Percentiles rank a stretch among this genome's conserved stretches.
These are phyloP conservation scores for Andrographis paniculata DNA, from an alignment of 305 asterid species.

Conservation along the genomic window DNA sequence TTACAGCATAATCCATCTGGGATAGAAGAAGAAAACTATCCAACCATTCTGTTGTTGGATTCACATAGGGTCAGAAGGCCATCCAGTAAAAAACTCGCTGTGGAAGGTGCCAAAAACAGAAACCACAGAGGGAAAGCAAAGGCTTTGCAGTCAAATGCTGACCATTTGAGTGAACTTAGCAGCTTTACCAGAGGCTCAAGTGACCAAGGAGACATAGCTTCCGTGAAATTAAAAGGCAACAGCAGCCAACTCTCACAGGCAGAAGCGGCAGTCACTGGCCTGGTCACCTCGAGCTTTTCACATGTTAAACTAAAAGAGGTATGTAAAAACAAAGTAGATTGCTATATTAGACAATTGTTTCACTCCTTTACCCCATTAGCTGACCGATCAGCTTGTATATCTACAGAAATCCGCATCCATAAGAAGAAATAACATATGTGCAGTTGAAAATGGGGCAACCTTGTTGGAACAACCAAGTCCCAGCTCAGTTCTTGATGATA, in stretches of 20 bases:
- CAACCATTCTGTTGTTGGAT: slow-evolving; percentile 31
- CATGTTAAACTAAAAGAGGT: slow-evolving; percentile 31
- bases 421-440: slow-evolving; percentile 31
- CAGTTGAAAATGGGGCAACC: slow-evolving; percentile 36
- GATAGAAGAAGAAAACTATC: slow-evolving; percentile 28
- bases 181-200: slow-evolving; percentile 42
- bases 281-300: slow-evolving; percentile 28
- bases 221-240: slow-evolving; percentile 69
- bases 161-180: slow-evolving; percentile 40
- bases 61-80: slow-evolving; percentile 29
- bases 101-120: slow-evolving; percentile 34
- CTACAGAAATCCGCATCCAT: slow-evolving; percentile 44
- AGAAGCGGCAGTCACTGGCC: slow-evolving; percentile 51
- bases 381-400: slow-evolving; percentile 24
- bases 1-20: slow-evolving; percentile 31
- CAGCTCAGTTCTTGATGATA: slow-evolving; percentile 75
- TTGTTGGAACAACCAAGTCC: slow-evolving; percentile 90
- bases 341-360: slow-evolving; percentile 12
- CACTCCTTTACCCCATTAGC: slow-evolving; percentile 14
- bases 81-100: slow-evolving; percentile 24
- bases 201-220: slow-evolving; percentile 60
- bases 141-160: slow-evolving; percentile 33
- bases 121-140: slow-evolving; percentile 33
- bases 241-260: slow-evolving; percentile 49
- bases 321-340: slow-evolving; percentile 28